Base-by-base conservation (phyloP, 2,329 filamentous ascomycete genomes). In the Paecilomyces fulvus region DNA sequence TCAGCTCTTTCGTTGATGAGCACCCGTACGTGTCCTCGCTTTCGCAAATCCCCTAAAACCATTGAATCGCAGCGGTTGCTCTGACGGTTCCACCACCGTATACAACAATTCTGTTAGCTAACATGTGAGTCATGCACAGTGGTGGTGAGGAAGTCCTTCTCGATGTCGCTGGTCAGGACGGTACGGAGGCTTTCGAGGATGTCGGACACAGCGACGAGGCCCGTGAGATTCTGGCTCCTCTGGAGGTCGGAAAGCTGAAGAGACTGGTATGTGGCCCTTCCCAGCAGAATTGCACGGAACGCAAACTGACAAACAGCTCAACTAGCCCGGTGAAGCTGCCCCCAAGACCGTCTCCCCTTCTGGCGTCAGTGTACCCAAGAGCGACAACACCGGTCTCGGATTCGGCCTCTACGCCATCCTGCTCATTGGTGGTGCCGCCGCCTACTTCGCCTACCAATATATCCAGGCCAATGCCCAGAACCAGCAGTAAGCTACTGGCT, bases 121-220 rank as follows among this genome's bases (percentile, higher is more conserved):
- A 59, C 46, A 30, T 21, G 21, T 31, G 17, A 48, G 51, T 56
- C 50, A 58, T 48, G 55, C 58, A 63, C 70, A 97, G 94, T 68
- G 94, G 94, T 80, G 94, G 94, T 79, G 94, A 99, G 79, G 94
- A 99, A 80, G 94, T 99, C 66, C 80, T 99, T 61, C 87, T 99
- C 65, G 94, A 99, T 66, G 92, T 97, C 62, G 94, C 82, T 70
- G 94, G 94, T 65, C 92, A 96, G 79, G 94, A 99, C 76, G 88
- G 89, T 69, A 96, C 92, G 67, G 94, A 97, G 79, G 92, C 94
- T 60, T 99, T 99, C 73, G 94, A 99, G 80, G 94, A 99, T 77
- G 94, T 99, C 70, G 94, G 94, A 71, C 94, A 99, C 87, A 95
- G 89, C 69, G 94, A 99, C 76, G 94, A 99, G 82, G 94, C 94